Percentiles rank a stretch among this genome's conserved stretches.
phyloP scores from a whole-genome alignment of 805 yeast genomes.

The Ogataea salicorniae region DNA sequence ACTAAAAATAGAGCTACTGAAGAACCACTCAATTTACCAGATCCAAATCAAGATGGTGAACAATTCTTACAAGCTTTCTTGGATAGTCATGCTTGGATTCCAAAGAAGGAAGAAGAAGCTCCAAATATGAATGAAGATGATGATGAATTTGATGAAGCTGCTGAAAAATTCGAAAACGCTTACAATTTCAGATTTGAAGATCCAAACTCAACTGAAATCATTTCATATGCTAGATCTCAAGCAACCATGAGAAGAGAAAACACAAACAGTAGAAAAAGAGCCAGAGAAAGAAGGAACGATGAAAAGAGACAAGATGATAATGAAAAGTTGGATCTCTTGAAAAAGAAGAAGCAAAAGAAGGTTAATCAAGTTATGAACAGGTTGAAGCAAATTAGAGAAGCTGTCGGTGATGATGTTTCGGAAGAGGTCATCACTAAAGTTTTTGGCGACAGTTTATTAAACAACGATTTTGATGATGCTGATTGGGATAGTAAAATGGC shows the following conservation, averaged over 20 bases:
- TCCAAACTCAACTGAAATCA: slow-evolving; percentile 83
- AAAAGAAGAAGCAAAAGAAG: slow-evolving; percentile 70
- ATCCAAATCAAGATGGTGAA: slow-evolving; percentile 59
- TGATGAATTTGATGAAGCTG: slow-evolving; percentile 87
- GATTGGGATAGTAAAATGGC: slow-evolving; percentile 90
- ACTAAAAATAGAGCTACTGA: slow-evolving; percentile 21
- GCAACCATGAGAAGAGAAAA: slow-evolving; percentile 84
- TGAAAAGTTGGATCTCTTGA: slow-evolving; percentile 54
- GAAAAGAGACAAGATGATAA: slow-evolving; percentile 45
- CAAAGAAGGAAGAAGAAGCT: slow-evolving; percentile 53
- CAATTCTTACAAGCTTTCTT: slow-evolving; percentile 71
- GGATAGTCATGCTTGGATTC: slow-evolving; percentile 84
- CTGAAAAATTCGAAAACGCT: slow-evolving; percentile 84
- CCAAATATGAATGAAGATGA: slow-evolving; percentile 56
- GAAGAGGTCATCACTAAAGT: slow-evolving; percentile 58
- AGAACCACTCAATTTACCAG: slow-evolving; percentile 45
- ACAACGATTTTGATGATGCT: slow-evolving; percentile 82
- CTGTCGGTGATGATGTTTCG: slow-evolving; percentile 58
- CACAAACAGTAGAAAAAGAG: slow-evolving; percentile 69
- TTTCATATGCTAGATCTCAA: slow-evolving; percentile 91
- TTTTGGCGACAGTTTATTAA: slow-evolving; percentile 70
- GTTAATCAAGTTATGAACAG: slow-evolving; percentile 74
- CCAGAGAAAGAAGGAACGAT: slow-evolving; percentile 67
- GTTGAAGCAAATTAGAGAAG: slow-evolving; percentile 56
- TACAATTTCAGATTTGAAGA: slow-evolving; percentile 95